A percentile compares a stretch with the other conserved stretches of the same genome.
phyloP scores from a whole-genome alignment of 768 basidiomycete genomes.

The Kwoniella shandongensis region DNA sequence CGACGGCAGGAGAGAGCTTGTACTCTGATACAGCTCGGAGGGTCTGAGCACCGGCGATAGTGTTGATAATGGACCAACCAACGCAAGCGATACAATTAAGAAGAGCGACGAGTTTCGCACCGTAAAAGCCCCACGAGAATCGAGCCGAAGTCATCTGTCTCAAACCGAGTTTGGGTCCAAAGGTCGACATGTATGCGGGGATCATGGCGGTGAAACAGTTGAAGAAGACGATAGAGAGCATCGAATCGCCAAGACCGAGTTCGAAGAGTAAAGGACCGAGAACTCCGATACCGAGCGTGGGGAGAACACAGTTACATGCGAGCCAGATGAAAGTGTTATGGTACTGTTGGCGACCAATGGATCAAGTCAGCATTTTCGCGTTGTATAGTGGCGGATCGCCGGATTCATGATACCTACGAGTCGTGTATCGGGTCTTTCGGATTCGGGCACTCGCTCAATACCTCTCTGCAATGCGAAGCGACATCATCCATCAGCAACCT shows the following conservation, averaged over 20 bases:
- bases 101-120: conserved; percentile 49
- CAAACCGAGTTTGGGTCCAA: conserved; percentile 56
- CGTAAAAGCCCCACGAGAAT: conserved; percentile 56
- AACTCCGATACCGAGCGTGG: conserved; percentile 56
- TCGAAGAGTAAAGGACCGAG: conserved; percentile 54
- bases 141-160: conserved; percentile 58
- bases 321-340: conserved; percentile 33
- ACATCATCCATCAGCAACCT: neutral
- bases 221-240: conserved; percentile 57
- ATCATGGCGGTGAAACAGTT: conserved; percentile 46
- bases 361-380: neutral
- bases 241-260: conserved; percentile 54
- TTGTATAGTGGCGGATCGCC: neutral
- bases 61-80: conserved; percentile 57
- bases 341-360: neutral
- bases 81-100: conserved; percentile 58
- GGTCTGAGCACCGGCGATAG: conserved; percentile 39
- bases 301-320: conserved; percentile 27
- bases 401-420: conserved; percentile 24
- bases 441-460: conserved; percentile 35
- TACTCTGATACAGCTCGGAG: conserved; percentile 31
- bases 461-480: conserved; percentile 23
- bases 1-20: conserved; percentile 50
- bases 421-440: conserved; percentile 18
- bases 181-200: conserved; percentile 36